Evolutionary conservation across 169 alveolate species (phyloP).

Genomic region (Babesia caballi): DNA sequence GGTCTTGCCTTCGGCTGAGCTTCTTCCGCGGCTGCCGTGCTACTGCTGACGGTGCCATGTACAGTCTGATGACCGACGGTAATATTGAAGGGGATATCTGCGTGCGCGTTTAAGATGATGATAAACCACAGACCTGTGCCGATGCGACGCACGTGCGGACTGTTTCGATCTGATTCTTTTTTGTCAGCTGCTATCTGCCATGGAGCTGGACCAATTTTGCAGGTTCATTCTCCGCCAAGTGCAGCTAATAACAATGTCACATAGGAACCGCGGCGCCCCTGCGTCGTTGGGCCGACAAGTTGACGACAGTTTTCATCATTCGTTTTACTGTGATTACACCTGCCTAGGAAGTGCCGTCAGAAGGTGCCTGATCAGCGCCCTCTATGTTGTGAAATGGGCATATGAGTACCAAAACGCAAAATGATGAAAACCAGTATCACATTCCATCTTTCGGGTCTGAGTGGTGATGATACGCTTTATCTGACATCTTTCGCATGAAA

Average conservation of each 20-base stretch:
- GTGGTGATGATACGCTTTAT: conserved; percentile 38
- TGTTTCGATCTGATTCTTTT: conserved; percentile 30
- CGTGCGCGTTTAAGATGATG: conserved; percentile 8
- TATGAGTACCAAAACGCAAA: conserved; percentile 14
- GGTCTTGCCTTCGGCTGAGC: conserved; percentile 54
- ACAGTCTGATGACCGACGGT: conserved; percentile 7
- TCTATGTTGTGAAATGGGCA: conserved; percentile 16
- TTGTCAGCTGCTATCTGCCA: conserved; percentile 63
- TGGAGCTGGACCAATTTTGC: conserved; percentile 33
- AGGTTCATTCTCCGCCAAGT: conserved; percentile 54
- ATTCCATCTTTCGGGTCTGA: conserved; percentile 73
- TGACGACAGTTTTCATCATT: conserved; percentile 37
- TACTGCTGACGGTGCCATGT: neutral
- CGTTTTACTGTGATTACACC: conserved; percentile 21
- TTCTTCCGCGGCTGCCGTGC: neutral
- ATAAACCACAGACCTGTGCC: conserved; percentile 67
- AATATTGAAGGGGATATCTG: neutral
- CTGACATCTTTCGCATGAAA: conserved; percentile 59
- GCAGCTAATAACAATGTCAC: conserved; percentile 64
- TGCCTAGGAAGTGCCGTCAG: conserved; percentile 49
- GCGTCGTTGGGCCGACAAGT: conserved; percentile 62
- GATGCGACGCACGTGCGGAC: conserved; percentile 46
- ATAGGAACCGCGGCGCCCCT: conserved; percentile 63
- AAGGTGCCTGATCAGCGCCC: conserved; percentile 39
- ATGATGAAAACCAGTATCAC: conserved; percentile 33